Evolutionary conservation across 1,284 basidiomycete species (phyloP), one percentile per base, ranked within the genome.

Genomic region (Apiotrichum brassicae): DNA sequence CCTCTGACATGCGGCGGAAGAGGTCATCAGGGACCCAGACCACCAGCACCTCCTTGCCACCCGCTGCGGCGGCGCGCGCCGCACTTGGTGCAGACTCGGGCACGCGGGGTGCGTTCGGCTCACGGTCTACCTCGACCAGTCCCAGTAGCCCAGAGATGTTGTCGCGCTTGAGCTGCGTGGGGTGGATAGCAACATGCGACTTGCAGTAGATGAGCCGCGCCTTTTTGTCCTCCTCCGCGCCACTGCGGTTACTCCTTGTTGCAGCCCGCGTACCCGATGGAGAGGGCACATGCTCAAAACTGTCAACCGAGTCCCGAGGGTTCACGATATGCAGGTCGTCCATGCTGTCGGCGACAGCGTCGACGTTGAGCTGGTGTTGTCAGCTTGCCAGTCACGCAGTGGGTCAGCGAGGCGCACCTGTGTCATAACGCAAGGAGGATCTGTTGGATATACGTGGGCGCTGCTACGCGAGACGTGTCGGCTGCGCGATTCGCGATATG

Each of bases 101-200:
- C 9, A 44, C 44, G 13, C 32, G 50, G 1, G 54, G 50, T 3
- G 40, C 40, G 18, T 20, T 32, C 18, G 48, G 48, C 5, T 53
- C 46, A 9, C 40, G 74, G 86, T 65, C 60, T 0, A 70, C 64
- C 51, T 74, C 89, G 14, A 95, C 90, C 51, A 97, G 78, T 13
- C 85, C 83, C 6, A 91, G 81, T 68, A 93, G 95, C 4, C 94
- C 94, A 4, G 90, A 82, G 25, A 97, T 87, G 70, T 97, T 95
- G 73, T 97, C 93, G 61, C 85, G 80, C 3, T 85, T 79, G 66
- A 92, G 93, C 3, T 87, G 83, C 0, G 91, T 94, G 0, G 94
- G 93, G 64, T 97, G 91, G 39, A 95, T 84, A 64, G 92, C 91
- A 35, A 93, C 90, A 68, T 92, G 92, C 34, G 85, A 87, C 72